phyloP scores from a whole-genome alignment of 768 basidiomycete species.

The Leucocoprinus birnbaumii region DNA sequence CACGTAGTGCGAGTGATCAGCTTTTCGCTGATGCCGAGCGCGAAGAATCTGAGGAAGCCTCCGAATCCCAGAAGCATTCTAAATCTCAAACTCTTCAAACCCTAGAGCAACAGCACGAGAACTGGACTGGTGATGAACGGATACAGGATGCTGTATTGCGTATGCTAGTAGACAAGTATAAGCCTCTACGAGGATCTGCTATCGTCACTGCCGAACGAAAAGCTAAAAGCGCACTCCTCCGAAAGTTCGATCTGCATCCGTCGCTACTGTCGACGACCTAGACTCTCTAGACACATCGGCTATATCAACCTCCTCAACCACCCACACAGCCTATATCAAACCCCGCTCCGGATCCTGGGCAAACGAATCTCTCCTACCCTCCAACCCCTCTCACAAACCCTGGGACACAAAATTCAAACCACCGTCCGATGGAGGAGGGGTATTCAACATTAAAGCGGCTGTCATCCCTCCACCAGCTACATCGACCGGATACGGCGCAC shows the following conservation, averaged over 20 bases:
- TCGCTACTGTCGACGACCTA: conserved; percentile 12
- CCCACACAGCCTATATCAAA: conserved; percentile 8
- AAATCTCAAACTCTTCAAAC: conserved; percentile 10
- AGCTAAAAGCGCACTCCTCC: conserved; percentile 55
- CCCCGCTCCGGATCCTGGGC: conserved; percentile 39
- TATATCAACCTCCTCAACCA: background rate
- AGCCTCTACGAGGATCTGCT: conserved; percentile 64
- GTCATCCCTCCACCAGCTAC: conserved; percentile 34
- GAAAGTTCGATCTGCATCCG: conserved; percentile 11
- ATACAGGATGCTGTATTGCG: conserved; percentile 68
- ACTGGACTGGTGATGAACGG: conserved; percentile 80
- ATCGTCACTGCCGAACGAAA: conserved; percentile 63
- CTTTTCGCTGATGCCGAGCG: conserved; percentile 62
- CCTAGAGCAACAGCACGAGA: conserved; percentile 44
- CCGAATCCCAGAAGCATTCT: conserved; percentile 2
- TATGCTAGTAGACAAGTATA: conserved; percentile 88
- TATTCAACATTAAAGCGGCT: conserved; percentile 50
- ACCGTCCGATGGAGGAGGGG: conserved; percentile 50
- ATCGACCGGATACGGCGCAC: background rate
- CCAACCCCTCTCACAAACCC: conserved; percentile 55
- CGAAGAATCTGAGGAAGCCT: conserved; percentile 42
- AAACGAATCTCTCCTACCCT: conserved; percentile 50
- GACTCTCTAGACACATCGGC: conserved; percentile 5
- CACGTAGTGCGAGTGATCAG: conserved; percentile 46
- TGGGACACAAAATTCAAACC: conserved; percentile 70